phyloP scores from a whole-genome alignment of 2,329 filamentous ascomycete genomes.

The Botrytis tulipae region DNA sequence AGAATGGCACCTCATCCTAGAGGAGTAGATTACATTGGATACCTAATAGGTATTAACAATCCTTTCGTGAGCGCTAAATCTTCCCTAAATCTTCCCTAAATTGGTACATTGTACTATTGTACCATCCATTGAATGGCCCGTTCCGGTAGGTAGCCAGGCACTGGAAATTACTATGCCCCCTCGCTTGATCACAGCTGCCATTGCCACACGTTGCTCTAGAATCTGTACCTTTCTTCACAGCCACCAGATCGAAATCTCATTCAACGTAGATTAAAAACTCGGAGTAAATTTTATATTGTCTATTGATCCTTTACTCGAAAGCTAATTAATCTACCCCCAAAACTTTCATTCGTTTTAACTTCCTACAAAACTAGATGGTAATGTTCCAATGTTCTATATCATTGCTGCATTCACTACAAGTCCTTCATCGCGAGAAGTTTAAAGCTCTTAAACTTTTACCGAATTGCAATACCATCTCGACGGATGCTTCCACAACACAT shows the following conservation, averaged over 20 bases:
- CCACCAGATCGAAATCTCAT: slow-evolving; percentile 8
- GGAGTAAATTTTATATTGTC: not conserved
- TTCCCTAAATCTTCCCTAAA: not conserved
- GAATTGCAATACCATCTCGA: not conserved
- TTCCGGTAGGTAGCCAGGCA: not conserved
- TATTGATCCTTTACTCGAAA: not conserved
- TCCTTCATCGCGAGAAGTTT: not conserved
- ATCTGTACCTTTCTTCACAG: not conserved
- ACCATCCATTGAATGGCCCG: not conserved
- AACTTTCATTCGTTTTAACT: not conserved
- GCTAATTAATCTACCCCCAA: not conserved
- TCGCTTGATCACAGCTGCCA: not conserved
- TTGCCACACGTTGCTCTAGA: not conserved
- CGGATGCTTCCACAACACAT: not conserved
- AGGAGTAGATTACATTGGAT: not conserved
- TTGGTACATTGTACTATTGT: not conserved
- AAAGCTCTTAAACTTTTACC: not conserved
- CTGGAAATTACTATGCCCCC: not conserved
- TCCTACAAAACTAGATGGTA: not conserved
- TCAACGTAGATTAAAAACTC: not conserved
- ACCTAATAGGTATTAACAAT: not conserved
- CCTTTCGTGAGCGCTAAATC: not conserved
- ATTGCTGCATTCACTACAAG: not conserved
- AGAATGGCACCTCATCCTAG: not conserved
- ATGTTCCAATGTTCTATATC: not conserved